Evolutionary conservation across 2,329 filamentous ascomycete genomes (phyloP).

Genomic region (Dactylellina leptospora): DNA sequence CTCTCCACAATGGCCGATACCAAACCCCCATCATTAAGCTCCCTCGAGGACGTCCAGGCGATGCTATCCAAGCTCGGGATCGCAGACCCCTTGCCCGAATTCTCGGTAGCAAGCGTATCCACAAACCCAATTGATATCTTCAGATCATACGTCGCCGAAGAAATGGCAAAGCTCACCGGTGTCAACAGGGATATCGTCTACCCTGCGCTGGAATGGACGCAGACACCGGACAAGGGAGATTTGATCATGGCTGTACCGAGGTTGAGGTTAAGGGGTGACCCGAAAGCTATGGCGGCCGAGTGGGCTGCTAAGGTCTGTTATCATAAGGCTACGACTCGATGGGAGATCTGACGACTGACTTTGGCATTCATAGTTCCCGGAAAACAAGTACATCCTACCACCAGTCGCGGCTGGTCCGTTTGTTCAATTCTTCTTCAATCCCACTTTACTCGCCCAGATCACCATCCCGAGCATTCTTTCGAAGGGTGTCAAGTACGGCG

Average conservation of each 20-base stretch:
- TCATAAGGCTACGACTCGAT: not conserved
- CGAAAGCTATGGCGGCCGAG: constrained; percentile 69
- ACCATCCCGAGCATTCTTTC: constrained; percentile 75
- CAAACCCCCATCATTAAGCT: constrained; percentile 41
- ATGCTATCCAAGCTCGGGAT: constrained; percentile 56
- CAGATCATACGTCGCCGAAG: constrained; percentile 76
- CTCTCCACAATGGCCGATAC: constrained; percentile 47
- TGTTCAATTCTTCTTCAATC: constrained; percentile 81
- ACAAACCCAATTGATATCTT: constrained; percentile 82
- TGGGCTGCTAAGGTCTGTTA: constrained; percentile 69
- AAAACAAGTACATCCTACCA: constrained; percentile 76
- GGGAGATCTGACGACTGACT: not conserved
- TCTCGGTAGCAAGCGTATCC: constrained; percentile 70
- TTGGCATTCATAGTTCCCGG: constrained; percentile 70
- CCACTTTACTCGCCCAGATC: constrained; percentile 70
- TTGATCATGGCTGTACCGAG: constrained; percentile 79
- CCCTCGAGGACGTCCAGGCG: constrained; percentile 56
- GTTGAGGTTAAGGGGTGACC: constrained; percentile 79
- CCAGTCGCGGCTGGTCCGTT: constrained; percentile 74
- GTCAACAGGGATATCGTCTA: constrained; percentile 77
- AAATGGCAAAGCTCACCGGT: constrained; percentile 74
- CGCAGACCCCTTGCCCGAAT: constrained; percentile 55
- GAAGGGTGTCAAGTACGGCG: constrained; percentile 70
- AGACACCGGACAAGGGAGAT: constrained; percentile 82
- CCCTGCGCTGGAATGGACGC: constrained; percentile 79